Evolutionary conservation across 2,329 filamentous ascomycete species (phyloP), one percentile per base, ranked within the genome.

Genomic region (Nothophaeocryptopus gaeumannii): DNA sequence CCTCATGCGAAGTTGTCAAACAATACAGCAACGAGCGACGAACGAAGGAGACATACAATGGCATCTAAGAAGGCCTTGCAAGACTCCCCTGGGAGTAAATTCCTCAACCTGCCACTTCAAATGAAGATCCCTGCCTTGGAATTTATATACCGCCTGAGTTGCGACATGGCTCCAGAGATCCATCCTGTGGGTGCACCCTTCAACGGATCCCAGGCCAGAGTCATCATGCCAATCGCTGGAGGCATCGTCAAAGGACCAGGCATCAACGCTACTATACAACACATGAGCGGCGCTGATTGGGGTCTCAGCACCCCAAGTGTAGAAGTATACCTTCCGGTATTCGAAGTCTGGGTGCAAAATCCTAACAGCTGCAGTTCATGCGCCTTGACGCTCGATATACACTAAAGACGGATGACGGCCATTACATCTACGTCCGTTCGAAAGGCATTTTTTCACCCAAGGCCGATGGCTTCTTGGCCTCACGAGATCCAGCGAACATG

Each of bases 111-210:
- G 15, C 50, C 39, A 2, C 36, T 55, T 16, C 38, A 38, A 5
- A 59, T 56, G 46, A 45, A 51, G n/a, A 34, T 55, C 12, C 56
- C 59, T 1, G 49, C 46, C 14, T 26, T 61, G 29, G 57, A 62
- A 8, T 61, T 59, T 34, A 53, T 60, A 5, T 61, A 62, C 39
- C 59, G 58, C 15, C 39, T 62, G 20, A 53, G 53, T n/a, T 57
- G 54, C 44, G 51, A 54, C 11, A 60, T 58, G 58, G 41, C 56
- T 8, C 29, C 44, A 4, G 49, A 54, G 4, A 54, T 48, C n/a
- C 56, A 58, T 13, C 10, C 48, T 5, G 58, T 62, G 3, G 59
- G 59, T 29, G 48, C 48, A 16, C 54, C 56, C 2, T 54, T 53
- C 44, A 35, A 47, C 26, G 49, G 45, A 32, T 51, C 45, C 14